Evolutionary conservation across 148 eudicot species (phyloP).

Genomic region (Rhododendron molle): DNA sequence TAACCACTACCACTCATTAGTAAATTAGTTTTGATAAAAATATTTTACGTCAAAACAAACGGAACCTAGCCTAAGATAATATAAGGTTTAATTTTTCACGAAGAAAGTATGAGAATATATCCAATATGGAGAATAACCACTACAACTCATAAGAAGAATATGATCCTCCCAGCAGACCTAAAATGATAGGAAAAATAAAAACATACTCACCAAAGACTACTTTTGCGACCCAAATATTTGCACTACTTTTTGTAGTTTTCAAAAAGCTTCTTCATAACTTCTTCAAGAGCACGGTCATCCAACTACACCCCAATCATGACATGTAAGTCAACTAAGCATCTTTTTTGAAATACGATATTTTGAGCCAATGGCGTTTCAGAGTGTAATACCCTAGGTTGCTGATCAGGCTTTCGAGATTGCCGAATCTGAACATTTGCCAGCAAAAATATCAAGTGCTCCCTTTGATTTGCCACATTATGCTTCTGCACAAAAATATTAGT

Average conservation of each 20-base stretch:
- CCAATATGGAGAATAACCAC: background rate
- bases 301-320: conserved; percentile 33
- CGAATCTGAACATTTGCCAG: conserved; percentile 99
- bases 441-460: conserved; percentile 94
- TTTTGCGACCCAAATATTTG: conserved; percentile 95
- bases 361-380: background rate
- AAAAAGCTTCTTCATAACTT: conserved; percentile 98
- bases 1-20: background rate
- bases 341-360: background rate
- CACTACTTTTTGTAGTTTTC: conserved; percentile 97
- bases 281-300: conserved; percentile 92
- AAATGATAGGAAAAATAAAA: background rate
- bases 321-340: background rate
- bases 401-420: conserved; percentile 93
- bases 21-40: background rate
- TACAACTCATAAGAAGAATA: background rate
- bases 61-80: background rate
- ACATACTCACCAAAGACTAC: conserved; percentile 82
- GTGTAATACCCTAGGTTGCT: conserved; percentile 80
- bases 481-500: conserved; percentile 46
- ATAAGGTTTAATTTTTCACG: background rate
- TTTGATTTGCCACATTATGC: conserved; percentile 92
- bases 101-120: background rate
- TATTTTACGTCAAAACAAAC: background rate
- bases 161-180: background rate